Evolutionary conservation across 1,139 yeast genomes (phyloP).

Genomic region (Nakaseomyces kungkrabaensis): DNA sequence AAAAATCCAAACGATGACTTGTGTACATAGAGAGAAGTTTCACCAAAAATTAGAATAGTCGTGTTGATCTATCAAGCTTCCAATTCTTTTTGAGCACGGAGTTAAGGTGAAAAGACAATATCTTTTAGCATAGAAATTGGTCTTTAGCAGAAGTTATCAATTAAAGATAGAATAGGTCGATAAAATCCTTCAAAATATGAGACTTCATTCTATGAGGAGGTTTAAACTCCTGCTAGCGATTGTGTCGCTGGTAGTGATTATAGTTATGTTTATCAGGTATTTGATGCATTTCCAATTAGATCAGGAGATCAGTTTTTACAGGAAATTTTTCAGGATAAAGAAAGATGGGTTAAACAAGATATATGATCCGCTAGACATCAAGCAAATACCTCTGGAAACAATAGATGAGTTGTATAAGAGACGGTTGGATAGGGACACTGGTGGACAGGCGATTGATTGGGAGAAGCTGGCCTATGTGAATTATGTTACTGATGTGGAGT

Average conservation of each 20-base stretch:
- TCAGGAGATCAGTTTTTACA: constrained; percentile 25
- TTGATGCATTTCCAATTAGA: constrained; percentile 25
- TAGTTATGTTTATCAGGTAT: constrained; percentile 10
- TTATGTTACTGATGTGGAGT: constrained; percentile 37
- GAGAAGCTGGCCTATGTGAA: constrained; percentile 36
- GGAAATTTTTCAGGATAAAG: constrained; percentile 18
- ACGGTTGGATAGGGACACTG: constrained; percentile 8
- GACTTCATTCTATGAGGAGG: constrained; percentile 18
- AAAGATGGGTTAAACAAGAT: constrained; percentile 19
- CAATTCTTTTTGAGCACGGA: no score
- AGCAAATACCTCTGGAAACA: constrained; percentile 25
- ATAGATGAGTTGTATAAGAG: constrained; percentile 20
- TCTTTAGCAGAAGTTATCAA: no score
- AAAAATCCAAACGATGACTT: no score
- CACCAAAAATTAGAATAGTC: no score
- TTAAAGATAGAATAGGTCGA: no score
- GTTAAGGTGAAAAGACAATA: no score
- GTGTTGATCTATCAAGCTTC: no score
- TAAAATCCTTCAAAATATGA: constrained; percentile 6
- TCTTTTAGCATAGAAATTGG: no score
- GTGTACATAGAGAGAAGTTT: no score
- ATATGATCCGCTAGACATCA: constrained; percentile 27
- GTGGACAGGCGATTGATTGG: constrained; percentile 29
- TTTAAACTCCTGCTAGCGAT: constrained; percentile 10
- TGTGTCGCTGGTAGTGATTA: constrained; percentile 8